Evolutionary conservation across 805 yeast species (phyloP).

Genomic region (Wickerhamomyces sydowiorum): DNA sequence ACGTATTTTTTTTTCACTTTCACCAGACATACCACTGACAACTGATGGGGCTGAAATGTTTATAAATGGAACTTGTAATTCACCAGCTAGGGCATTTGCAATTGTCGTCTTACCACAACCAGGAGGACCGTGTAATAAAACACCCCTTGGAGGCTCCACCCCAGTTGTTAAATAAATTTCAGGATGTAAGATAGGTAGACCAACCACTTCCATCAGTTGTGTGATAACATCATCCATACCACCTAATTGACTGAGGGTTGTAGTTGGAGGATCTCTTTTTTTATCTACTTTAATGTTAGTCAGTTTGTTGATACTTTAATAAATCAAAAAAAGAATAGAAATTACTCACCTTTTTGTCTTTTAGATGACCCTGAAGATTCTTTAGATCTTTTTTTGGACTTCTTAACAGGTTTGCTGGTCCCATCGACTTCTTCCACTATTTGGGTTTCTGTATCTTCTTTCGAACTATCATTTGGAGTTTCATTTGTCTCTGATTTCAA

Average conservation of each 20-base stretch:
- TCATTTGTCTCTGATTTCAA: conserved; percentile 18
- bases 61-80: conserved; percentile 87
- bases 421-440: conserved; percentile 10
- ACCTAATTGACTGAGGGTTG: conserved; percentile 71
- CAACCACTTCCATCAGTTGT: conserved; percentile 84
- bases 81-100: conserved; percentile 95
- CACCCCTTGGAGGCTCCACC: conserved; percentile 93
- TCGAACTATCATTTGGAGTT: conserved; percentile 3
- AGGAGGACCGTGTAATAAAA: conserved; percentile 94
- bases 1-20: conserved; percentile 88
- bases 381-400: conserved; percentile 47
- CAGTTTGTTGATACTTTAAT: conserved; percentile 24
- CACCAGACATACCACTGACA: conserved; percentile 99
- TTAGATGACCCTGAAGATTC: conserved; percentile 30
- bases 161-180: conserved; percentile 86
- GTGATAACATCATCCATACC: conserved; percentile 85
- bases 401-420: conserved; percentile 24
- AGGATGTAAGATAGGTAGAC: conserved; percentile 89
- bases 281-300: conserved; percentile 28
- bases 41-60: conserved; percentile 92
- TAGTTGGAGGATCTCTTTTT: conserved; percentile 65
- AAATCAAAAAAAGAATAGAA: neutral
- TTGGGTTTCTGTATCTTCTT: conserved; percentile 6
- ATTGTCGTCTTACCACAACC: conserved; percentile 98
- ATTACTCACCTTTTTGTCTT: conserved; percentile 34